Base-by-base conservation (phyloP, 1,284 basidiomycete species). In the Neotropicomus parvogracilis region DNA sequence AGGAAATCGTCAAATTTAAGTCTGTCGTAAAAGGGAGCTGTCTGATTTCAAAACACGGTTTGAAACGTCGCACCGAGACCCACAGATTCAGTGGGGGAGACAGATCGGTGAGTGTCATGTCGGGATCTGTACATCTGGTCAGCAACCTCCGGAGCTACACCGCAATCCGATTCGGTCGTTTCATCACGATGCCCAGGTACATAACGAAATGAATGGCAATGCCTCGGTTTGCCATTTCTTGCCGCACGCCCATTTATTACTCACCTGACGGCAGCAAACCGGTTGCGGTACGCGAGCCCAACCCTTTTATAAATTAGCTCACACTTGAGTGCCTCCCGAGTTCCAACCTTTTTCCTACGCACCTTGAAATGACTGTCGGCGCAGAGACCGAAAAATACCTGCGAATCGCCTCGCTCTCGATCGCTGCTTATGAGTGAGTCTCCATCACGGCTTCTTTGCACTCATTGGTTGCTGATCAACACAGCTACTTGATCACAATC, bases 401-500 rank as follows among this genome's bases (percentile, higher is more conserved):
- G 31, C 64, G 64, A 27, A 36, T 69, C 17, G 52, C 52, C 31
- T 66, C 65, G 17, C 45, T 66, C 42, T 62, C 64, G 2, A 63
- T 66, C 37, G 67, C 67, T 28, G 49, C 46, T 34, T 66, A 66
- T 36, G 67, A 66, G 64, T 66, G 14, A 40, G 67, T 48, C 27
- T 17, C 29, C 8, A 21, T 26, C 10, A 6, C 11, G n/a, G 3
- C 0, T 26, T 28, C 17, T 11, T 8, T 28, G 6, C 16, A 7
- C 3, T 33, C 10, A 33, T 29, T 10, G 2, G 8, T 54, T 11
- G 10, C 24, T 50, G 17, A 60, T 45, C 16, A 3, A 12, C 32
- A 8, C 51, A 73, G 71, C 50, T 73, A 72, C 53, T 7, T 74
- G 40, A 53, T 70, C 52, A 73, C 73, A 9, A 42, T 73, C 9